Evolutionary conservation across 441 rosid species (phyloP).

Genomic region (Corymbia citriodora): DNA sequence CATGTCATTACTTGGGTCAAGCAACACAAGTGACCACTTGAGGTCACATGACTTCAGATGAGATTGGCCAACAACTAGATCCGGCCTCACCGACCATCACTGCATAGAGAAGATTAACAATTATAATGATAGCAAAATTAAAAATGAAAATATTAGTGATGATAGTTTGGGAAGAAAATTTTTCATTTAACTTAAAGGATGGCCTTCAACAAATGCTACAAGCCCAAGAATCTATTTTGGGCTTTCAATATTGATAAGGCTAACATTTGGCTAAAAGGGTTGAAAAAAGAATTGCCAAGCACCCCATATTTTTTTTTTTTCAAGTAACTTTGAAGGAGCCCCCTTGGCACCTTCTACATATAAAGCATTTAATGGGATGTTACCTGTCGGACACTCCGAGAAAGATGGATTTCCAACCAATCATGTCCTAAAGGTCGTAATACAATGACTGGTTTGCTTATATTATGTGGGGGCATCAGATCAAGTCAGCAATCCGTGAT

Average conservation of each 20-base stretch:
- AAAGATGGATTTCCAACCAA: background rate
- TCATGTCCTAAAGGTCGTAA: background rate
- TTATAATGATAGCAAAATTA: background rate
- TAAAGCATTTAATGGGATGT: background rate
- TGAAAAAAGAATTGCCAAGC: background rate
- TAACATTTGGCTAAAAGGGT: background rate
- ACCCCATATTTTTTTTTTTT: background rate
- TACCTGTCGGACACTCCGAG: background rate
- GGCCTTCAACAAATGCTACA: background rate
- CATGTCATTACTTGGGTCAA: background rate
- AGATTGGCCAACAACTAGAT: background rate
- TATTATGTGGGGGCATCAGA: background rate
- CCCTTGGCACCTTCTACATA: background rate
- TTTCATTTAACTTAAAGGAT: background rate
- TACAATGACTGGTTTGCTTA: background rate
- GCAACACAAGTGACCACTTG: fast-evolving
- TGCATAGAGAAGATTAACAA: background rate
- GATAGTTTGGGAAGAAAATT: background rate
- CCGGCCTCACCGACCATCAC: background rate
- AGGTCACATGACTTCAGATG: background rate
- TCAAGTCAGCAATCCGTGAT: background rate
- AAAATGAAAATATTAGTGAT: background rate
- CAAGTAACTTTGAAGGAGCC: background rate
- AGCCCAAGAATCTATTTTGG: background rate
- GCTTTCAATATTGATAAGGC: background rate